A percentile compares a stretch with the other conserved stretches of the same genome.
Evolutionary conservation across 1,284 basidiomycete species (phyloP).

Genomic region (Tetrapyrgos nigripes): DNA sequence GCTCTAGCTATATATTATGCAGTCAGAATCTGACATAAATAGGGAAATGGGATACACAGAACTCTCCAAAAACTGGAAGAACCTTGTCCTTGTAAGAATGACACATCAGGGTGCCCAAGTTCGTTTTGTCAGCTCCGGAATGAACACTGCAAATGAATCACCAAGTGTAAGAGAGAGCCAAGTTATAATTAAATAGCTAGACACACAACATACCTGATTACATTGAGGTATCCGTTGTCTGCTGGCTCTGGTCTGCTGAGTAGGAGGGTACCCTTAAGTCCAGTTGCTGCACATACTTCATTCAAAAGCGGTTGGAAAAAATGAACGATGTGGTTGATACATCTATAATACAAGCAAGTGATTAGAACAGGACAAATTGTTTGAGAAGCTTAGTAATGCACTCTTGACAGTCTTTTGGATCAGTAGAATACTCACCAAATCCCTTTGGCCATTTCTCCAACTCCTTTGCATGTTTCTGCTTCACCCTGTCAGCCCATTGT

Average conservation of each 20-base stretch:
- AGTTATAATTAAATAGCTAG: no score
- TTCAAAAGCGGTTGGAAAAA: neutral
- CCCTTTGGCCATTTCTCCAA: neutral
- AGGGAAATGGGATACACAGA: no score
- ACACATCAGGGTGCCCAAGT: no score
- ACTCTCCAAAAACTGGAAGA: no score
- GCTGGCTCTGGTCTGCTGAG: neutral
- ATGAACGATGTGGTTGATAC: neutral
- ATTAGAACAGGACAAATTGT: neutral
- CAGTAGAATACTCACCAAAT: neutral
- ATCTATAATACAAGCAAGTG: neutral
- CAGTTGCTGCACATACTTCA: neutral
- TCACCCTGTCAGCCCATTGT: neutral
- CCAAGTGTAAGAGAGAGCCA: no score
- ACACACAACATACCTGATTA: neutral
- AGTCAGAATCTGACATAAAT: no score
- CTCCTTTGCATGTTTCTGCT: neutral
- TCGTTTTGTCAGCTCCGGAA: no score
- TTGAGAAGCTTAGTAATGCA: neutral
- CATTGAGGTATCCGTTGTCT: neutral
- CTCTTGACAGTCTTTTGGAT: neutral
- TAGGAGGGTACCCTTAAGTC: neutral
- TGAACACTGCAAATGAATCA: no score
- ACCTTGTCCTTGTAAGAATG: no score
- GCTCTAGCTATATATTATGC: no score